Evolutionary conservation across 495 filamentous ascomycete genomes (phyloP).

Genomic region (Penicillium turbatum): DNA sequence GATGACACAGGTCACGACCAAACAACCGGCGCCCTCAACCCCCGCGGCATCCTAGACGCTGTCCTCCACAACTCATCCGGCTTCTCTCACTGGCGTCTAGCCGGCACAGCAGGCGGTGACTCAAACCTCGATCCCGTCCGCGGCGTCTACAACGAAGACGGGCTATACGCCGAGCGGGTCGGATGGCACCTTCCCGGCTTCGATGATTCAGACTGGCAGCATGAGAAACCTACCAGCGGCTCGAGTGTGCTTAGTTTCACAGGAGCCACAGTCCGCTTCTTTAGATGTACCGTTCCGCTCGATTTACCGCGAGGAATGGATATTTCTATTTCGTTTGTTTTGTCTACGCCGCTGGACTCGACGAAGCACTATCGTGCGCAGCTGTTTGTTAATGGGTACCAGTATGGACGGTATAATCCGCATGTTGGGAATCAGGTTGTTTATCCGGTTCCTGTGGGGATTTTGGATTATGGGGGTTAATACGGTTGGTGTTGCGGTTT

Average conservation of each 20-base stretch:
- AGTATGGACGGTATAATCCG: conserved; percentile 48
- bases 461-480: conserved; percentile 47
- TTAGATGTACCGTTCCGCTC: conserved; percentile 53
- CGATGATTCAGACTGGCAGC: conserved; percentile 43
- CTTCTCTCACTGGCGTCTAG: conserved; percentile 63
- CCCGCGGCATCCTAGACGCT: conserved; percentile 63
- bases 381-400: conserved; percentile 48
- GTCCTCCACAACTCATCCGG: conserved; percentile 37
- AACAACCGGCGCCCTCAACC: conserved; percentile 60
- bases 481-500: conserved; percentile 44
- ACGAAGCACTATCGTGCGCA: conserved; percentile 32
- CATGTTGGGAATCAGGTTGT: conserved; percentile 50
- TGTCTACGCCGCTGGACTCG: conserved; percentile 23
- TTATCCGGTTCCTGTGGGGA: conserved; percentile 47
- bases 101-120: conserved; percentile 70
- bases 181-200: conserved; percentile 62
- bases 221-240: conserved; percentile 19
- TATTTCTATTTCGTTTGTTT: conserved; percentile 45
- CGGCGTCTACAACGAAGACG: conserved; percentile 73
- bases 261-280: conserved; percentile 51
- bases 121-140: conserved; percentile 59
- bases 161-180: conserved; percentile 60
- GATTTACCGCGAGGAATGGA: conserved; percentile 39
- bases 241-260: conserved; percentile 47
- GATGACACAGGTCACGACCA: conserved; percentile 69